phyloP scores from a whole-genome alignment of 75 land plant genomes.

The Chamaecyparis obtusa region DNA sequence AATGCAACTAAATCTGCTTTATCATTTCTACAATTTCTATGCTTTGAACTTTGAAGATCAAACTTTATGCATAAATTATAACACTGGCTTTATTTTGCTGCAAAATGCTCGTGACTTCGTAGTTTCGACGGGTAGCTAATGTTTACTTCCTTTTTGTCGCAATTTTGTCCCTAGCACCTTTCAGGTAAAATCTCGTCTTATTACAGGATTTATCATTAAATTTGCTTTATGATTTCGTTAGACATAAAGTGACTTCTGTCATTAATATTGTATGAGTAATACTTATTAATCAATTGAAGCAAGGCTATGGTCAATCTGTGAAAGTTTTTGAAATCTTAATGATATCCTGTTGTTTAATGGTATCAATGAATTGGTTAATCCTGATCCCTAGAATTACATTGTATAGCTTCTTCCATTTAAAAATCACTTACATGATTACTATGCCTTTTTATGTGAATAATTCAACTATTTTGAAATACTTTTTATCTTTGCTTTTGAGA shows the following conservation, averaged over 20 bases:
- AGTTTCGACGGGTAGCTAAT: constrained; percentile 56
- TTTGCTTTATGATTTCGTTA: background rate
- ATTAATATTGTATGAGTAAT: constrained; percentile 1
- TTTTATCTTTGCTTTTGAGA: background rate
- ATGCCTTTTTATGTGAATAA: background rate
- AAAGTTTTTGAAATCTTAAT: background rate
- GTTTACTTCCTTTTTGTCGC: constrained; percentile 51
- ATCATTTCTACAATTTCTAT: background rate
- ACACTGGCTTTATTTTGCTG: background rate
- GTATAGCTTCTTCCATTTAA: background rate
- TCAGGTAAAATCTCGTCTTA: constrained; percentile 30
- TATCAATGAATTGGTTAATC: background rate
- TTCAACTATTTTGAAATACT: background rate
- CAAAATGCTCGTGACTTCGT: constrained; percentile 4
- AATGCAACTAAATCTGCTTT: background rate
- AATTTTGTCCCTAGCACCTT: constrained; percentile 42
- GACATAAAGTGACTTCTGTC: background rate
- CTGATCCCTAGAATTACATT: background rate
- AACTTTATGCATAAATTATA: background rate
- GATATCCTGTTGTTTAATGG: background rate
- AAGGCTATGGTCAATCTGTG: background rate
- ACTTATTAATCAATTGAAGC: background rate
- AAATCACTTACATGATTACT: background rate
- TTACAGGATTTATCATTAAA: background rate
- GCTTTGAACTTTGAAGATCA: background rate